Percentiles rank a stretch among this genome's conserved stretches.
Evolutionary conservation across 257 asterid genomes (phyloP).

Genomic region (Solanum arcanum): DNA sequence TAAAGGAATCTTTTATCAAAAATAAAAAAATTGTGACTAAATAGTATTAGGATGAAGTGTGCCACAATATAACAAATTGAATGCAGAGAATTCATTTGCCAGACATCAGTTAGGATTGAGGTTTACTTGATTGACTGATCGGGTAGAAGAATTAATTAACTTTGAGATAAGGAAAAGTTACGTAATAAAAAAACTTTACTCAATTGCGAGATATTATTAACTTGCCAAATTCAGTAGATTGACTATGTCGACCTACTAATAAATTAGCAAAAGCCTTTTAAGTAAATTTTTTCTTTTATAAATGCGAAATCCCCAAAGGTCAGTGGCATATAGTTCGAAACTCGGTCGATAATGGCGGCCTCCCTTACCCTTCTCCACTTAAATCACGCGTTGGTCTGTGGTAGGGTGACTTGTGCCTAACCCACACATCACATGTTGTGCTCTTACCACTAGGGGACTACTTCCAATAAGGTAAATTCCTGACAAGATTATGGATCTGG

Average conservation of each 20-base stretch:
- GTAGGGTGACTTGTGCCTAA: neutral
- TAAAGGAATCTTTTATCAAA: neutral
- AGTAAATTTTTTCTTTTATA: neutral
- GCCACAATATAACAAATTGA: neutral
- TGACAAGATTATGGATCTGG: neutral
- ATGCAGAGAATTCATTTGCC: neutral
- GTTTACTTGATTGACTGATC: neutral
- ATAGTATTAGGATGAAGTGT: neutral
- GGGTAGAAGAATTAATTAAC: neutral
- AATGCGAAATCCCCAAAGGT: neutral
- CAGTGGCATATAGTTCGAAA: neutral
- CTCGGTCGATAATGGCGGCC: neutral
- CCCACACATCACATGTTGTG: neutral
- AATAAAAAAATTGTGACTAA: neutral
- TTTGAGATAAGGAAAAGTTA: neutral
- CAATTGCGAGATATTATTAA: neutral
- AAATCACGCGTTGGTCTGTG: neutral
- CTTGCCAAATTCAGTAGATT: neutral
- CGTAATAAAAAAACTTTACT: neutral
- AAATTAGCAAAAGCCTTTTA: neutral
- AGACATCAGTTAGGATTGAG: neutral
- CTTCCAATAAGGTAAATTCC: neutral
- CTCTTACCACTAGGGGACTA: neutral
- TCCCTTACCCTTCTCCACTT: neutral
- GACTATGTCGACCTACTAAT: neutral